phyloP scores from a whole-genome alignment of 495 filamentous ascomycete species.

The Aspergillus indologenus region DNA sequence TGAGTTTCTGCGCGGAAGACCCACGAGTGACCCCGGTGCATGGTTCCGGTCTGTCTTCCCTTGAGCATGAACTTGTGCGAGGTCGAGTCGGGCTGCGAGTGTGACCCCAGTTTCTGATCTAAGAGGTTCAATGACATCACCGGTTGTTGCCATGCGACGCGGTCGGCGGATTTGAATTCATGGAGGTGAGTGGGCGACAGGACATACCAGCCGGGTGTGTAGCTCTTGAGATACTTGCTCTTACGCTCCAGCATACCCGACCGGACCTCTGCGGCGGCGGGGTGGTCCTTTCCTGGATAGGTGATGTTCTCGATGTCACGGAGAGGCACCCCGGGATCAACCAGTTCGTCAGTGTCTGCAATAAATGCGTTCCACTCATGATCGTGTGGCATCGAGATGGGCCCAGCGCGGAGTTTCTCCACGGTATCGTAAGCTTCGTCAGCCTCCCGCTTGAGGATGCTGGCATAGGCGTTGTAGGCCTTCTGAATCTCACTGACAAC shows the following conservation, averaged over 20 bases:
- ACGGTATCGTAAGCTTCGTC: slow-evolving; percentile 74
- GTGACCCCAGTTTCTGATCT: slow-evolving; percentile 92
- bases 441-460: slow-evolving; percentile 83
- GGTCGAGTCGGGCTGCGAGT: slow-evolving; percentile 76
- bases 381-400: slow-evolving; percentile 86
- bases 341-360: slow-evolving; percentile 76
- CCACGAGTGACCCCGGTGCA: slow-evolving; percentile 96
- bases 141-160: slow-evolving; percentile 65
- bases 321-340: slow-evolving; percentile 78
- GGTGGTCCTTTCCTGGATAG: slow-evolving; percentile 91
- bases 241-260: slow-evolving; percentile 93
- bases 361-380: slow-evolving; percentile 87
- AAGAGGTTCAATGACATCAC: slow-evolving; percentile 95
- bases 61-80: slow-evolving; percentile 99
- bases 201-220: slow-evolving; percentile 97
- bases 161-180: slow-evolving; percentile 92
- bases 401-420: slow-evolving; percentile 78
- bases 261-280: slow-evolving; percentile 79
- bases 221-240: slow-evolving; percentile 98
- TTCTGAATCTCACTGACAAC: slow-evolving; percentile 97
- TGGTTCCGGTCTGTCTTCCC: slow-evolving; percentile 85
- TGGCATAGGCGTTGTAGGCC: slow-evolving; percentile 87
- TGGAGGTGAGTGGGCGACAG: slow-evolving; percentile 94
- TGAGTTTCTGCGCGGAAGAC: slow-evolving; percentile 93
- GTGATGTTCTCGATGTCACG: slow-evolving; percentile 78